Conservation (phyloP, 2,329 filamentous ascomycete genomes). For the Cadophora malorum region DNA sequence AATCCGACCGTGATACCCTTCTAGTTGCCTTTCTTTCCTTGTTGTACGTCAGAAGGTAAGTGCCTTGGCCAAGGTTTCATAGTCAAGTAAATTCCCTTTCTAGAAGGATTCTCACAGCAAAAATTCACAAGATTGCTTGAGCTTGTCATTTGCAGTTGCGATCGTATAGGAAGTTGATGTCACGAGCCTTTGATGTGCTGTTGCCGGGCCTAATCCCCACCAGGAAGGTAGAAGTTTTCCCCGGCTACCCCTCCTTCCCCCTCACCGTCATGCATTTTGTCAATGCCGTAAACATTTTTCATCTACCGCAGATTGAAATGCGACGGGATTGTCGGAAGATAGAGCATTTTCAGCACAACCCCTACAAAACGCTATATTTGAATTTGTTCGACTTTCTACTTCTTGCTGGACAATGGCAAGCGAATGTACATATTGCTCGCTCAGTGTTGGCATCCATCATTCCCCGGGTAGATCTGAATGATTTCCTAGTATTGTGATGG, state of each 20-base stretch:
- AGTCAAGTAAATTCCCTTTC: neutral
- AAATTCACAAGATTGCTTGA: neutral
- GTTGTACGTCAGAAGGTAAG: neutral
- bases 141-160: neutral
- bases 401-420: neutral
- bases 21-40: neutral
- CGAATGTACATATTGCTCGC: neutral
- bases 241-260: neutral
- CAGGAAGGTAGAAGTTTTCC: neutral
- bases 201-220: neutral
- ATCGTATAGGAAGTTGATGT: neutral
- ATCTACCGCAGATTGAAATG: neutral
- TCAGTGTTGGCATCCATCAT: neutral
- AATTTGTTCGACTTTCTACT: neutral
- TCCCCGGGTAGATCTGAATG: neutral
- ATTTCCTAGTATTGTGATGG: neutral
- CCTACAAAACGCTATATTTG: neutral
- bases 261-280: neutral
- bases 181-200: conserved; percentile 2
- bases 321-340: neutral
- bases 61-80: neutral
- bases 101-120: neutral
- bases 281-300: neutral
- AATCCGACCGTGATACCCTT: neutral
- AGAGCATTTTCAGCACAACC: neutral